Conservation (phyloP, 768 basidiomycete species). For the Trametes punicea region DNA sequence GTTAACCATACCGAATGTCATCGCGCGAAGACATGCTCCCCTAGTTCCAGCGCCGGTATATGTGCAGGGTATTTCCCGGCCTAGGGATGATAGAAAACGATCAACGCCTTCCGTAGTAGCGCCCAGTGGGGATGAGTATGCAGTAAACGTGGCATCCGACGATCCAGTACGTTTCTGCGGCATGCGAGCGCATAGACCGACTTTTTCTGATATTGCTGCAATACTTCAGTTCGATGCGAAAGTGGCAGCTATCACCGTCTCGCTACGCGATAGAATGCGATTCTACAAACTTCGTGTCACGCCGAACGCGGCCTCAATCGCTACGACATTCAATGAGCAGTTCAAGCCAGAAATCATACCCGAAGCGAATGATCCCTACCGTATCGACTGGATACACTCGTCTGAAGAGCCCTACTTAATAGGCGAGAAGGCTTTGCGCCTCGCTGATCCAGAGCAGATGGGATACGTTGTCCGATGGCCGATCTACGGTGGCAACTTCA, state of each 20-base stretch:
- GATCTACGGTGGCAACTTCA: conserved; percentile 77
- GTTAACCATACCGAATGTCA: conserved; percentile 61
- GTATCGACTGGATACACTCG: conserved; percentile 75
- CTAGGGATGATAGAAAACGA: conserved; percentile 38
- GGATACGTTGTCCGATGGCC: conserved; percentile 83
- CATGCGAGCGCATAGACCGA: not conserved
- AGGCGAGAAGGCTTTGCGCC: conserved; percentile 70
- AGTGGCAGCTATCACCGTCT: conserved; percentile 64
- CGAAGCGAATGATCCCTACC: conserved; percentile 79
- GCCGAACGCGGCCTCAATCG: conserved; percentile 64
- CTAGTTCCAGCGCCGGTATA: conserved; percentile 42
- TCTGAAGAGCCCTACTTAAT: conserved; percentile 53
- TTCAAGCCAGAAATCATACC: conserved; percentile 85
- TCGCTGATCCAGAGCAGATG: conserved; percentile 64
- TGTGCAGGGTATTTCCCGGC: conserved; percentile 53
- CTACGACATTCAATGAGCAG: conserved; percentile 75
- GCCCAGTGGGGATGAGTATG: conserved; percentile 49
- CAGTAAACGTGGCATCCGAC: conserved; percentile 44
- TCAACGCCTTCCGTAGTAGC: conserved; percentile 22
- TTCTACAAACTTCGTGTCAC: conserved; percentile 82
- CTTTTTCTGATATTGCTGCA: not conserved
- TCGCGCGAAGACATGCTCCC: conserved; percentile 60
- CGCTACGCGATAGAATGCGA: conserved; percentile 78
- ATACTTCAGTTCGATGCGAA: conserved; percentile 66
- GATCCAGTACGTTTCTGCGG: conserved; percentile 53